These are phyloP conservation scores for Cladorrhinum sp. DNA, from an alignment of 2,329 filamentous ascomycete genomes.

Conservation along the genomic window DNA sequence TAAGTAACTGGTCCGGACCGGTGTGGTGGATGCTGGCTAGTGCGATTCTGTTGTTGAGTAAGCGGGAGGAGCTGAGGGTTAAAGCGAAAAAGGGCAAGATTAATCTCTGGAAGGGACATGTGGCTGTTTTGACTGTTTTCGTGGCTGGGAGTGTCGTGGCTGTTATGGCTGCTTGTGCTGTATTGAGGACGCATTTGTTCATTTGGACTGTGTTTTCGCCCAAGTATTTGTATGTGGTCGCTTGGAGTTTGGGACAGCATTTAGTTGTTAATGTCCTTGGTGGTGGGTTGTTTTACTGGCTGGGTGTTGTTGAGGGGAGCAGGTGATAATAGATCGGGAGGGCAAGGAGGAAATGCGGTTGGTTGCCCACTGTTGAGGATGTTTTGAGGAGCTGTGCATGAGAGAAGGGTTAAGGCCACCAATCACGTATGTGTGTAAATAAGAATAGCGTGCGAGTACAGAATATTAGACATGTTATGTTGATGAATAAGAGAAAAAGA, in stretches of 20 bases:
- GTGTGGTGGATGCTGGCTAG: slow-evolving; percentile 80
- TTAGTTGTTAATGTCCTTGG: slow-evolving; percentile 65
- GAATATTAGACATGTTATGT: no score
- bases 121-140: slow-evolving; percentile 68
- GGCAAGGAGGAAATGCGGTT: no score
- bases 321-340: no score
- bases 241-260: slow-evolving; percentile 84
- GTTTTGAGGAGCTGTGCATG: no score
- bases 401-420: not conserved
- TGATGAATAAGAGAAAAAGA: no score
- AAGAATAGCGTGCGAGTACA: no score
- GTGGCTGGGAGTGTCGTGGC: slow-evolving; percentile 61
- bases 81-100: not conserved
- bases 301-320: slow-evolving; percentile 36
- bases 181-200: slow-evolving; percentile 83
- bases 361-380: no score
- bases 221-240: slow-evolving; percentile 90
- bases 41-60: slow-evolving; percentile 54
- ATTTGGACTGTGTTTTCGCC: slow-evolving; percentile 99
- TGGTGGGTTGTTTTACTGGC: slow-evolving; percentile 56
- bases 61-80: slow-evolving; percentile 14
- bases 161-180: slow-evolving; percentile 86
- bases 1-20: slow-evolving; percentile 87
- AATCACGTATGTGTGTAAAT: not conserved
- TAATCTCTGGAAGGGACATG: slow-evolving; percentile 47